Percentiles rank a stretch among this genome's conserved stretches.
phyloP scores from a whole-genome alignment of 2,329 filamentous ascomycete genomes.

The Allantophomopsis lycopodina region DNA sequence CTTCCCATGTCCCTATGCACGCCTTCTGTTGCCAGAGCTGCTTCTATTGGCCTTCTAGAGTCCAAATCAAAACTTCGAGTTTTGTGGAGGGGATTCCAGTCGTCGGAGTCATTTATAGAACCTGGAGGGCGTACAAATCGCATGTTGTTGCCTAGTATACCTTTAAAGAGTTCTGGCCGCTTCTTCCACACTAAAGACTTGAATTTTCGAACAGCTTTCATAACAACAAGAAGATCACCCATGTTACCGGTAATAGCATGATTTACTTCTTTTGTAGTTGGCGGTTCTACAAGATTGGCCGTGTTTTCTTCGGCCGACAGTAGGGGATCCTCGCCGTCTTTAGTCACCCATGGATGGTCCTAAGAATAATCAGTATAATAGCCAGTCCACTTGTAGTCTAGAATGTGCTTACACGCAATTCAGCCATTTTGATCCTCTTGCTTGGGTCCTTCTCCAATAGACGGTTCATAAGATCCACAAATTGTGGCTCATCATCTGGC shows the following conservation, averaged over 20 bases:
- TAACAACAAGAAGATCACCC: conserved; percentile 72
- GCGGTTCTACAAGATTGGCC: conserved; percentile 62
- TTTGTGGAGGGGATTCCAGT: conserved; percentile 16
- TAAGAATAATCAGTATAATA: conserved; percentile 22
- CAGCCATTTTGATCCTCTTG: conserved; percentile 70
- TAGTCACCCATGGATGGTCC: conserved; percentile 91
- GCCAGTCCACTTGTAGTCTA: neutral
- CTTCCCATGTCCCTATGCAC: conserved; percentile 29
- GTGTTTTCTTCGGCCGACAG: conserved; percentile 80
- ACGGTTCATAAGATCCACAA: conserved; percentile 59
- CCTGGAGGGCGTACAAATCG: conserved; percentile 42
- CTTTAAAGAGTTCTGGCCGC: conserved; percentile 36
- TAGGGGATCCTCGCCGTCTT: conserved; percentile 60
- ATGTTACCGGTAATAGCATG: conserved; percentile 85
- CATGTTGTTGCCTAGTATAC: conserved; percentile 41
- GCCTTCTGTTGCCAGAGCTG: conserved; percentile 35
- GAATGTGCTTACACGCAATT: conserved; percentile 53
- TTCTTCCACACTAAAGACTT: conserved; percentile 55
- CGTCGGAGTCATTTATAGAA: conserved; percentile 25
- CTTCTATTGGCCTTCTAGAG: conserved; percentile 32
- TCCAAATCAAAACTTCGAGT: conserved; percentile 35
- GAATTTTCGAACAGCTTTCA: conserved; percentile 86
- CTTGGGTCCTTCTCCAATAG: conserved; percentile 76
- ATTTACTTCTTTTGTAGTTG: conserved; percentile 82
- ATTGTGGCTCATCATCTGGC: conserved; percentile 47